Conservation (phyloP, 164 flowering plant species). For the Vitis rotundifolia region DNA sequence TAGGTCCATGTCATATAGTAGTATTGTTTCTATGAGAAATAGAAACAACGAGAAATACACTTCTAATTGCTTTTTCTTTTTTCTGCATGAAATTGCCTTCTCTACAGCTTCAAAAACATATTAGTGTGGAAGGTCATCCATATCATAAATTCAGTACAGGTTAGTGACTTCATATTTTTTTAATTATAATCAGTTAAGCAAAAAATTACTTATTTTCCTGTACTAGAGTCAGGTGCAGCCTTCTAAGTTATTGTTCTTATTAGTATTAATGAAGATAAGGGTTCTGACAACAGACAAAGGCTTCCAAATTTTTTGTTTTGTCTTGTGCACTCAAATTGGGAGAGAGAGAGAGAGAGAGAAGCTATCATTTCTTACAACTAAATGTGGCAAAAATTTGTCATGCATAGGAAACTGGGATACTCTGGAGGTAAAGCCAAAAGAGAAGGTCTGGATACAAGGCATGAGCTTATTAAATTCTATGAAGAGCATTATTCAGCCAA, state of each 20-base stretch:
- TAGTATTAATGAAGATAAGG: too few relatives aligned
- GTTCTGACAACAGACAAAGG: too few relatives aligned
- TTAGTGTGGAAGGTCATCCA: constrained; percentile 65
- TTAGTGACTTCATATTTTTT: constrained; percentile 15
- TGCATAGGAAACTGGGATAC: constrained; percentile 94
- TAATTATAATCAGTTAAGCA: background rate
- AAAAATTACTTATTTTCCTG: too few relatives aligned
- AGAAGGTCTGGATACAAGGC: constrained; percentile 71
- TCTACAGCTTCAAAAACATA: constrained; percentile 80
- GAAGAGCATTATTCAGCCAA: constrained; percentile 84
- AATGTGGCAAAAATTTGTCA: background rate
- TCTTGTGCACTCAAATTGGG: too few relatives aligned
- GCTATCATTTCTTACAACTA: background rate
- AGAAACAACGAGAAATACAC: background rate
- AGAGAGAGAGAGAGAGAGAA: too few relatives aligned
- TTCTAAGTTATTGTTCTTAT: too few relatives aligned
- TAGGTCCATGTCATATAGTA: too few relatives aligned
- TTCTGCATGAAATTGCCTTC: background rate
- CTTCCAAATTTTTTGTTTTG: too few relatives aligned
- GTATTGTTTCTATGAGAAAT: too few relatives aligned
- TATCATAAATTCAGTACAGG: constrained; percentile 93
- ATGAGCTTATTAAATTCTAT: constrained; percentile 83
- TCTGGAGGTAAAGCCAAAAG: constrained; percentile 78
- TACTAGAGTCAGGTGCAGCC: too few relatives aligned
- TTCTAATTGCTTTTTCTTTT: constrained; percentile 9